Evolutionary conservation across 768 basidiomycete species (phyloP), one percentile per base, ranked within the genome.

Genomic region (Mycena capillaripes): DNA sequence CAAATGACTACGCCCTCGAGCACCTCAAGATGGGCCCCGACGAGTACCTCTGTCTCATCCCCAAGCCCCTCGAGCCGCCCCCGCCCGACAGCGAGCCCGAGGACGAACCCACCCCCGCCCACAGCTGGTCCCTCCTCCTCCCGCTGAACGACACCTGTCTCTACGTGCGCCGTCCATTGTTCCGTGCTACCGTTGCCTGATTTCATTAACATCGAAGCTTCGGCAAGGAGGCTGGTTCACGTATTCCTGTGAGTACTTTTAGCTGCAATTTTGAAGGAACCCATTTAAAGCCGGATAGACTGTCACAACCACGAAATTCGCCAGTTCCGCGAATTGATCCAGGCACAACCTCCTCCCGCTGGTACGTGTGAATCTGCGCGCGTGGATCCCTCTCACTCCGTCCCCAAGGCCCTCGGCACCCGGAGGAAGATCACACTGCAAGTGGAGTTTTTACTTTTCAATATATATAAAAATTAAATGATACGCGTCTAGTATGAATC

Each of bases 151-250:
- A 92, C 76, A 90, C 87, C 69, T 97, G 95, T 82, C 89, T 97
- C 82, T 96, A 96, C 83, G 95, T 96, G 85, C 79, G 70, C 76
- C 77, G 75, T 74, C 72, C 77, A 78, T 79, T 78, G 75, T 78
- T 79, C 76, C 69, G 46, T 57, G 67, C 50, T 25, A 8, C 16
- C 52, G 63, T 65, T 77, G 73, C 57, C 76, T 81, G 80, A 82
- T 76, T 72, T 79, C 81, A 76, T 84, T 79, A 73, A 58, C 78
- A 70, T 76, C 64, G 73, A 84, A 96, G 93, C 91, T 93, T 80
- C 90, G 90, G 76, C 94, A 96, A 86, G n/a, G n/a, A n/a, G 91
- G 92, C 44, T 98, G 97, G 97, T 99, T 98, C 86, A 99, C 97
- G 42, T 99, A 99, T 84, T 92, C 95, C 58, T 98, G n/a, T n/a